These are phyloP conservation scores for Lathyrus aphaca DNA, from an alignment of 306 rosid species.

Conservation along the genomic window DNA sequence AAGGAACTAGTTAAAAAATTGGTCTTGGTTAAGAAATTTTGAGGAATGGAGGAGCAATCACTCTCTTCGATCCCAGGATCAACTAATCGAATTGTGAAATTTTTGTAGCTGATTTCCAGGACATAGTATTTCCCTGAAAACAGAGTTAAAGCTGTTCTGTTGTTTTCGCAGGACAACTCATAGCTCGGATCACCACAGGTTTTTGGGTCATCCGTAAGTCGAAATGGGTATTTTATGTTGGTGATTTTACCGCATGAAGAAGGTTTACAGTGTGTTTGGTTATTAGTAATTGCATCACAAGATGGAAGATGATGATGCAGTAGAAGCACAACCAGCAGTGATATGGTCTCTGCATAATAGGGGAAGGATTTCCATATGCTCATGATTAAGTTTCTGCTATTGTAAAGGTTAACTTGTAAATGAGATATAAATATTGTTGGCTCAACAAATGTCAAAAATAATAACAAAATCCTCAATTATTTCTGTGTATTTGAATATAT, in stretches of 20 bases:
- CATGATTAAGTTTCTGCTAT: too few species aligned
- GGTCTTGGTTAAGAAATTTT: background rate
- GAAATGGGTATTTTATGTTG: background rate
- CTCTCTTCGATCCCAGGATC: background rate
- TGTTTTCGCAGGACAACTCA: slow-evolving; percentile 1
- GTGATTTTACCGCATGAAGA: background rate
- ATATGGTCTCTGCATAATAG: too few species aligned
- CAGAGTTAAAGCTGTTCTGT: background rate
- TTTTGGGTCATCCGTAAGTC: background rate
- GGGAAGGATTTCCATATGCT: too few species aligned
- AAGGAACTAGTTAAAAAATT: too few species aligned
- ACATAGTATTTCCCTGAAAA: background rate
- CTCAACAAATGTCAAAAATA: too few species aligned
- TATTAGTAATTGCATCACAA: background rate
- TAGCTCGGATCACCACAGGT: background rate
- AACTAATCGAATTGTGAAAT: background rate
- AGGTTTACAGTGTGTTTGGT: background rate
- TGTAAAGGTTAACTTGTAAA: too few species aligned
- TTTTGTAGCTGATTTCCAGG: background rate
- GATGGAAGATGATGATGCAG: too few species aligned
- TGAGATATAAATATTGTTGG: too few species aligned
- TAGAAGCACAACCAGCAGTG: too few species aligned
- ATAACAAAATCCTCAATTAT: too few species aligned
- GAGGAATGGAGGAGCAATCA: background rate
- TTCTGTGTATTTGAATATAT: too few species aligned